Evolutionary conservation across 805 yeast species (phyloP).

Genomic region (Brettanomyces sp.): DNA sequence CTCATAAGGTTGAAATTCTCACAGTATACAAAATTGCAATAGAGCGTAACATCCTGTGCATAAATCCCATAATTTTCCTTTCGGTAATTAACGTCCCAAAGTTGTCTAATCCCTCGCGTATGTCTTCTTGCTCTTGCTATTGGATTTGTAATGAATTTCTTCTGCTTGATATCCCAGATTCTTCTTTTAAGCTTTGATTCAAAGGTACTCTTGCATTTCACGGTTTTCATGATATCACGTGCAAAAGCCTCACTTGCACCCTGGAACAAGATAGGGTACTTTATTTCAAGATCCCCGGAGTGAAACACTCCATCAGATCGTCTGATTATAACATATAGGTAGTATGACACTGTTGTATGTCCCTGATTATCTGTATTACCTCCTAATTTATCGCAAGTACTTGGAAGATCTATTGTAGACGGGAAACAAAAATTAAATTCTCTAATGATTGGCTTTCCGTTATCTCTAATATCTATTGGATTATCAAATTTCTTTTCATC

Average conservation of each 20-base stretch:
- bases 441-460: background rate
- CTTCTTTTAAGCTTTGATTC: background rate
- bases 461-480: background rate
- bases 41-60: constrained; percentile 1
- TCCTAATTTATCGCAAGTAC: background rate
- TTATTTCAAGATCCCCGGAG: background rate
- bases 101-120: constrained; percentile 1
- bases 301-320: background rate
- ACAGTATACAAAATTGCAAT: background rate
- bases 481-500: background rate
- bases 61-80: background rate
- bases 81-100: constrained; percentile 1
- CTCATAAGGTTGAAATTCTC: background rate
- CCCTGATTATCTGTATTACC: constrained; percentile 3
- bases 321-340: background rate
- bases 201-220: background rate
- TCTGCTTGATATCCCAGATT: background rate
- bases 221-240: background rate
- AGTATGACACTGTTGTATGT: background rate
- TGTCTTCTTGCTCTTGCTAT: background rate
- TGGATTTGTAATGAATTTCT: background rate
- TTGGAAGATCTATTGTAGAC: background rate
- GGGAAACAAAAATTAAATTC: constrained; percentile 1
- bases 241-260: constrained; percentile 1
- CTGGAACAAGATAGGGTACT: background rate